Conservation (phyloP, 2,329 filamentous ascomycete genomes). For the Diaporthe nobilis region DNA sequence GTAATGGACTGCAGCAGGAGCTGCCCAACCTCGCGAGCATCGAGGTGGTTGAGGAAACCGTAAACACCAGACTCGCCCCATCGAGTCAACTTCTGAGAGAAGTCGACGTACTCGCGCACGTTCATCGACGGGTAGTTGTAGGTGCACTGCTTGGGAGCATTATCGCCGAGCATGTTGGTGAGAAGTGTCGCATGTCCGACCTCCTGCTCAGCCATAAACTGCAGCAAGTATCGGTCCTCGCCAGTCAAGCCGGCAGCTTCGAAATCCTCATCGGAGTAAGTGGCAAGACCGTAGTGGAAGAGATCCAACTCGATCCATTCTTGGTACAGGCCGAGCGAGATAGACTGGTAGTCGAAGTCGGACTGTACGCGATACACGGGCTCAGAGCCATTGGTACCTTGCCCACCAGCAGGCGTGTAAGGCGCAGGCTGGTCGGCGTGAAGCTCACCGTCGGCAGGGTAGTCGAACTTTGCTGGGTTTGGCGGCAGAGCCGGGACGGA, state of each 20-base stretch:
- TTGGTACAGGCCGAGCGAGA: conserved; percentile 82
- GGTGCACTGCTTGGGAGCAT: conserved; percentile 80
- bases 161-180: conserved; percentile 80
- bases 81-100: conserved; percentile 87
- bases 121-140: conserved; percentile 87
- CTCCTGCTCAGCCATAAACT: conserved; percentile 85
- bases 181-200: conserved; percentile 83
- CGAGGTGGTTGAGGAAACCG: conserved; percentile 83
- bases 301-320: conserved; percentile 90
- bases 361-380: conserved; percentile 84
- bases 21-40: conserved; percentile 81
- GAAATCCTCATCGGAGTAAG: conserved; percentile 79
- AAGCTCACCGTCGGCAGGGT: conserved; percentile 79
- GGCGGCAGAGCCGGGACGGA: conserved; percentile 72
- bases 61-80: conserved; percentile 86
- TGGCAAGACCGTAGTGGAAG: conserved; percentile 82
- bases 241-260: conserved; percentile 75
- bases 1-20: conserved; percentile 83
- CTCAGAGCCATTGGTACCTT: conserved; percentile 82
- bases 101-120: conserved; percentile 84
- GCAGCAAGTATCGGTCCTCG: conserved; percentile 78
- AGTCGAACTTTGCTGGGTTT: conserved; percentile 74
- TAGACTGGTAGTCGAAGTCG: conserved; percentile 87
- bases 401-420: conserved; percentile 79
- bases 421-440: conserved; percentile 78